Evolutionary conservation across 257 asterid genomes (phyloP), one percentile per base, ranked within the genome.

Genomic region (Solanum peruvianum): DNA sequence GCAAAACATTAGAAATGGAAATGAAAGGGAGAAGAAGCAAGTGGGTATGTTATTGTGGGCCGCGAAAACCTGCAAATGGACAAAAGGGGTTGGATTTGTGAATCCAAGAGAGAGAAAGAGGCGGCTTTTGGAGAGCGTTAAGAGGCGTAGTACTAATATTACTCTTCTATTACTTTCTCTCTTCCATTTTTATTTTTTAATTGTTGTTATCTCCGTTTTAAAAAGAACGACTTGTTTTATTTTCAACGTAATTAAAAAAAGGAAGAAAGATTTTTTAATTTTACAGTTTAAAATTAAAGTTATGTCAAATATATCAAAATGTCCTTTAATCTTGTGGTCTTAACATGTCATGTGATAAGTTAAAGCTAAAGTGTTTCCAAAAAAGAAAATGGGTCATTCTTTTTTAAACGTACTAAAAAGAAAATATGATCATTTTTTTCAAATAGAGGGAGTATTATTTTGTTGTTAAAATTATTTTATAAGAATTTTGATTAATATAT

Each of bases 11-110:
- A 29, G n/a, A 16, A 80, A 47, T 78, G 84, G 84, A 45, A 47
- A 45, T 3, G 47, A 25, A 60, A 56, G 41, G 66, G 67, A 60
- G 23, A 71, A 52, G 23, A 71, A 52, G 39, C 72, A 77, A 37
- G 66, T 27, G 83, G 83, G 45, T 56, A 31, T 27, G 45, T 84
- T 81, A 52, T 13, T 58, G 56, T 85, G 87, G 80, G 86, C 56
- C 66, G 90, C 84, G 89, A 86, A 91, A 92, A 91, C 93, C 94
- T 90, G 91, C 91, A 89, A 94, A 92, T 91, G 87, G 89, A 87
- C 91, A 91, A 27, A 92, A 88, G 91, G 89, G 88, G 88, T 90
- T 84, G 88, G 62, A 70, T 86, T 88, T 85, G 73, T 35, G 31
- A 47, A 82, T 42, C 9, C 8, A 14, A 66, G 66, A 56, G 67